These are phyloP conservation scores for Suillus clintonianus DNA, from an alignment of 768 basidiomycete genomes.

Conservation along the genomic window DNA sequence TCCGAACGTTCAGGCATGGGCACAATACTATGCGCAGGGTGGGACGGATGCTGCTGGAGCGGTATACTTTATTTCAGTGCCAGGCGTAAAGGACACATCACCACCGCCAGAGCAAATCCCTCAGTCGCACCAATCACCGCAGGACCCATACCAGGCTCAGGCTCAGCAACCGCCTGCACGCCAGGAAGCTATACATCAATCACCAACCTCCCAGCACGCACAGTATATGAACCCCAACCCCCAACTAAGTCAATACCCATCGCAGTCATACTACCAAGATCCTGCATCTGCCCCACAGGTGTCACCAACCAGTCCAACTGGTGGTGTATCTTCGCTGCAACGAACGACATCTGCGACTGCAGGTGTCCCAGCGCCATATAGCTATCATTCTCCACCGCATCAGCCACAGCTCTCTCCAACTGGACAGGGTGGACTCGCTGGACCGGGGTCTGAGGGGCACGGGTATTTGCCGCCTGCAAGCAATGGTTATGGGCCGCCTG, in stretches of 20 bases:
- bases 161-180: slow-evolving; percentile 14
- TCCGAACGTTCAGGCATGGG: slow-evolving; percentile 85
- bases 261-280: slow-evolving; percentile 20
- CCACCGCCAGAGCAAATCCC: slow-evolving; percentile 15
- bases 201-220: slow-evolving; percentile 9
- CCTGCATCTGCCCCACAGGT: slow-evolving; percentile 2
- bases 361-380: slow-evolving; percentile 14
- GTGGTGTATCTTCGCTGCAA: background rate
- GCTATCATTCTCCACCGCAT: slow-evolving; percentile 16
- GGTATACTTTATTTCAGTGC: slow-evolving; percentile 80
- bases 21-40: slow-evolving; percentile 80
- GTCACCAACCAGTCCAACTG: background rate
- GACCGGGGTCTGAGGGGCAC: slow-evolving; percentile 17
- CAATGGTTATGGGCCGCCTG: slow-evolving; percentile 20
- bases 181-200: slow-evolving; percentile 17
- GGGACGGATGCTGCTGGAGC: slow-evolving; percentile 73
- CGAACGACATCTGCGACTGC: background rate
- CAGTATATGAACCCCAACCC: slow-evolving; percentile 13
- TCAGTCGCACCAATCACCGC: slow-evolving; percentile 7
- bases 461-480: slow-evolving; percentile 12
- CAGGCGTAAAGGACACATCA: slow-evolving; percentile 60
- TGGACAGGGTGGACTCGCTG: background rate
- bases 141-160: slow-evolving; percentile 13
- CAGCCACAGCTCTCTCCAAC: slow-evolving; percentile 15
- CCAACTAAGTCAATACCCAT: slow-evolving; percentile 19